Base-by-base conservation (phyloP, 257 asterid genomes). In the Nicotiana undulata region DNA sequence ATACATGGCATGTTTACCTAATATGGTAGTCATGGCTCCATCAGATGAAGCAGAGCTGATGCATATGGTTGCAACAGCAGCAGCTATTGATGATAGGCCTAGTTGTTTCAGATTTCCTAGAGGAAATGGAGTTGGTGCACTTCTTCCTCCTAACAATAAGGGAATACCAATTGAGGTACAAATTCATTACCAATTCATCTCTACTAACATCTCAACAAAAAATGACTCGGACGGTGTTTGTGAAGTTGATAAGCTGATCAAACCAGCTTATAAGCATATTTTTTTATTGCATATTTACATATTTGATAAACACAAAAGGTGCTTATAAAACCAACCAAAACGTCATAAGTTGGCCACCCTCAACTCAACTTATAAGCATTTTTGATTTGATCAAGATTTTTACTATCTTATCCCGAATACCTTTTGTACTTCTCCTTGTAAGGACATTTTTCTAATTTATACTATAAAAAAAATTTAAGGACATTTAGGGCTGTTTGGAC, bases 21-120 rank as follows among this genome's bases (percentile, higher is more conserved):
- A 93, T 86, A 91, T 93, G 97, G 86, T 93, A 24, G 97, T 93
- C 63, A 93, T 93, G 97, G 97, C 97, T 59, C 95, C 97, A 6
- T 86, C 97, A 0, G 97, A 93, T 31, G 97, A 93, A 85, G 92
- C 91, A 10, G 97, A 93, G 90, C 91, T 93, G 4, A 90, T 91
- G 92, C 97, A 90, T 64, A 91, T 93, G 93, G 90, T 93, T 68
- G 93, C 95, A 9, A 93, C 97, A n/a, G 97, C 97, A 24, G 97
- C 89, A 34, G 81, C 80, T 4, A 91, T 93, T 40, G 95, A 93
- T 29, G 97, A 93, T 12, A 84, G 97, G 70, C 97, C 97, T 18
- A 83, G 86, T 40, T 93, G 97, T 85, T 91, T 93, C 79, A 86
- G 97, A 56, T 93, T 90, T 76, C 97, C 97, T 0, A 87, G 97